phyloP scores from a whole-genome alignment of 768 basidiomycete species.

The Gloeopeniophorella convolvens region DNA sequence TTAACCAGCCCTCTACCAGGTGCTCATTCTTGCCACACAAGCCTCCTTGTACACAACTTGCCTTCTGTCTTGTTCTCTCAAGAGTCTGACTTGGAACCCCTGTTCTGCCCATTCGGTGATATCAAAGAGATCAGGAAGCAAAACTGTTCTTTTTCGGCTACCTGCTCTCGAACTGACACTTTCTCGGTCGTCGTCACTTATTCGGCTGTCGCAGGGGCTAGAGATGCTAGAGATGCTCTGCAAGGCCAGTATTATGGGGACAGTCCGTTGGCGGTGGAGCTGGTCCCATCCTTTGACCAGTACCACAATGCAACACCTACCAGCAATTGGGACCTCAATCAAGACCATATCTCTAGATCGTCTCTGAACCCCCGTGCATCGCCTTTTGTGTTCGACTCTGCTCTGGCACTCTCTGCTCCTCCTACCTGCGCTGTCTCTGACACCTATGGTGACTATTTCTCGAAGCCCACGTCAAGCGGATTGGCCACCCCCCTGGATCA shows the following conservation, averaged over 20 bases:
- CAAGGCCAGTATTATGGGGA: slow-evolving; percentile 58
- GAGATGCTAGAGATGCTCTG: slow-evolving; percentile 58
- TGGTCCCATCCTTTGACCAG: slow-evolving; percentile 23
- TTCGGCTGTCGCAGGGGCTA: slow-evolving; percentile 43
- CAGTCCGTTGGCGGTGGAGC: slow-evolving; percentile 35
- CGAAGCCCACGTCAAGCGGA: neutral
- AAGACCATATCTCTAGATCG: slow-evolving; percentile 22
- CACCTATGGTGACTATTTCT: slow-evolving; percentile 14
- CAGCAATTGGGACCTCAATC: slow-evolving; percentile 7
- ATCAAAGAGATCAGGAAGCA: slow-evolving; percentile 56
- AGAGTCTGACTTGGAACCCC: slow-evolving; percentile 59
- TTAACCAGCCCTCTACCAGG: slow-evolving; percentile 1
- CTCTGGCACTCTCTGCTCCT: slow-evolving; percentile 15
- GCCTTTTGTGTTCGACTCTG: slow-evolving; percentile 24
- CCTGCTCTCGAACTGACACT: slow-evolving; percentile 32
- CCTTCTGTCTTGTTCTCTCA: slow-evolving; percentile 63
- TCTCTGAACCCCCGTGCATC: slow-evolving; percentile 31
- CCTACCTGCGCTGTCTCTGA: slow-evolving; percentile 14
- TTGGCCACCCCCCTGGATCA: neutral
- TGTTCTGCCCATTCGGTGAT: slow-evolving; percentile 65
- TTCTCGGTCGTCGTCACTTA: slow-evolving; percentile 64
- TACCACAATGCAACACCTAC: neutral
- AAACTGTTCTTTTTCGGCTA: slow-evolving; percentile 26
- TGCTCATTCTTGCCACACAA: slow-evolving; percentile 10
- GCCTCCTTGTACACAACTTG: slow-evolving; percentile 58